Conservation (phyloP, 768 basidiomycete species). For the Rhodocollybia butyracea region DNA sequence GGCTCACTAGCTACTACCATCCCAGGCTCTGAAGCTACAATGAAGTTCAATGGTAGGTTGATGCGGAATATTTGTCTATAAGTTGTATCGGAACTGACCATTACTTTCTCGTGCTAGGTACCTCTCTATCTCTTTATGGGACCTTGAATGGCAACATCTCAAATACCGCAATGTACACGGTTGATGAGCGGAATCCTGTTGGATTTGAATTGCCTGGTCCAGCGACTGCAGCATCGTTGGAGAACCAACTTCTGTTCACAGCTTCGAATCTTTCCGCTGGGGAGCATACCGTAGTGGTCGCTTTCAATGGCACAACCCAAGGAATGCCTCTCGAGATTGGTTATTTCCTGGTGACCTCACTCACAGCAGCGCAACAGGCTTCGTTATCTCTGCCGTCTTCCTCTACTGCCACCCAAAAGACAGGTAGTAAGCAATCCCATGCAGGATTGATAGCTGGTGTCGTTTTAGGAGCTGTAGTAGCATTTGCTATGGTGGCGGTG, state of each 20-base stretch:
- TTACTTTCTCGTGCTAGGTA: not conserved
- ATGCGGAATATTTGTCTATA: not conserved
- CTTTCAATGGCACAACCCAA: slow-evolving; percentile 1
- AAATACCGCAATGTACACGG: not conserved
- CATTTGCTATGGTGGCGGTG: not conserved
- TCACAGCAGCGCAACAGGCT: not conserved
- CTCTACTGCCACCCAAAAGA: not conserved
- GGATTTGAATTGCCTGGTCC: not conserved
- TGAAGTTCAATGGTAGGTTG: slow-evolving; percentile 1
- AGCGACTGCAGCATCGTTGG: not conserved
- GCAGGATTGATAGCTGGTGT: not conserved
- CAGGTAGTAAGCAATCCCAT: not conserved
- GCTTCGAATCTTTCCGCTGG: not conserved
- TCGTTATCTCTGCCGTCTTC: not conserved
- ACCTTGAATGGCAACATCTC: not conserved
- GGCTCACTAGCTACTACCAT: not conserved
- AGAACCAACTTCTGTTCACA: not conserved
- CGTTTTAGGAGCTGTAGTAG: not conserved
- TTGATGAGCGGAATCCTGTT: not conserved
- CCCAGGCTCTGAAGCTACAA: not conserved
- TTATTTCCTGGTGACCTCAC: not conserved
- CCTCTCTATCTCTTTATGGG: not conserved
- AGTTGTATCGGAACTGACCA: not conserved
- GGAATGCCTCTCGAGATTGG: slow-evolving; percentile 2
- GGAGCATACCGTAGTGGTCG: not conserved